A percentile compares a stretch with the other conserved stretches of the same genome.
Evolutionary conservation across 352 stramenopile genomes (phyloP).

Genomic region (Vaucheria bursata): DNA sequence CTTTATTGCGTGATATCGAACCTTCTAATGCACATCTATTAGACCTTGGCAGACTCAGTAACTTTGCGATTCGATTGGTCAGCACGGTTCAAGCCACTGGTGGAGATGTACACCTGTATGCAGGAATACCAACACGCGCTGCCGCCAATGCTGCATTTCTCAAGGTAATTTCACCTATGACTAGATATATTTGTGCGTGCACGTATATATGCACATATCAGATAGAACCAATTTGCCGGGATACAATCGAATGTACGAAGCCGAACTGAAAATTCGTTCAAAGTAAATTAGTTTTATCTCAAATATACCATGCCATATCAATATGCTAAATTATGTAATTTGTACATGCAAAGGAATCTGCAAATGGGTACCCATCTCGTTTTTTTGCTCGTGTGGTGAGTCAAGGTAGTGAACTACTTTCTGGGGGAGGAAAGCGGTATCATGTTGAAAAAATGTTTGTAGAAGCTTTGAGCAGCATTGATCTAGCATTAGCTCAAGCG

Average conservation of each 20-base stretch:
- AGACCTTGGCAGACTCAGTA: slow-evolving; percentile 89
- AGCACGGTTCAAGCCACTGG: slow-evolving; percentile 43
- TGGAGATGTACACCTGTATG: slow-evolving; percentile 95
- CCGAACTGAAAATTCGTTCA: too few species aligned
- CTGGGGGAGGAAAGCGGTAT: slow-evolving; percentile 55
- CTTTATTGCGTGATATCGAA: slow-evolving; percentile 95
- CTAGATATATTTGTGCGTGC: too few species aligned
- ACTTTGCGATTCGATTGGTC: slow-evolving; percentile 90
- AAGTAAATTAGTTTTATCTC: too few species aligned
- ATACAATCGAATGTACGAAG: too few species aligned
- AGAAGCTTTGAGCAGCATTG: slow-evolving; percentile 91
- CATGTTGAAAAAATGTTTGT: slow-evolving; percentile 95
- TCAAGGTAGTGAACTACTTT: slow-evolving; percentile 63
- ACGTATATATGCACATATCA: too few species aligned
- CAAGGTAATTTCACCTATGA: too few species aligned
- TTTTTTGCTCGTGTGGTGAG: not conserved
- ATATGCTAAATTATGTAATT: too few species aligned
- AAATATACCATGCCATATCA: too few species aligned
- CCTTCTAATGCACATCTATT: slow-evolving; percentile 93
- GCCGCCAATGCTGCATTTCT: not conserved
- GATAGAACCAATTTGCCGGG: too few species aligned
- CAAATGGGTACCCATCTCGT: not conserved
- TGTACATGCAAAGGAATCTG: not conserved
- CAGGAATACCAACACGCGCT: slow-evolving; percentile 75
- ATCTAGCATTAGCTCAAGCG: slow-evolving; percentile 75